Evolutionary conservation across 2,329 filamentous ascomycete species (phyloP), one percentile per base, ranked within the genome.

Genomic region (Penicillium sp.): DNA sequence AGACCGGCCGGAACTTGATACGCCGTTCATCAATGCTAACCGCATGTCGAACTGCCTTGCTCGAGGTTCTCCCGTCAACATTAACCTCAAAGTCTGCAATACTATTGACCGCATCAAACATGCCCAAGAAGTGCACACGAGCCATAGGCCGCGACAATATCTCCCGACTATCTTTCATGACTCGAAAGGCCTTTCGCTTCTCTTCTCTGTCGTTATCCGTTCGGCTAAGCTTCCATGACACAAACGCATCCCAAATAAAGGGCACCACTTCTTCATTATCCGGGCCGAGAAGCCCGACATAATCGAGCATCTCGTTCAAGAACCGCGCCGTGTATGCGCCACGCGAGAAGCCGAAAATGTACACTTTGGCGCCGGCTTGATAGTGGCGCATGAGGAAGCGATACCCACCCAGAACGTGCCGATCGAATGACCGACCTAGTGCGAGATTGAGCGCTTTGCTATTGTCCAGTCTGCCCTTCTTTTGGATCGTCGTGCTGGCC

Each of bases 251-350:
- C 89, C 89, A 93, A 0, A 89, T 89, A 70, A 93, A 93, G 8
- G 82, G 79, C 47, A 91, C 85, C 86, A 93, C 89, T 65, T 93
- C 90, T 69, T 93, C 88, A 66, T 93, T 93, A 6, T 90, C 89
- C 49, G 89, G 86, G 2, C 86, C 87, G 9, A 93, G 77, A 0
- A 93, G 79, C 0, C 90, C 90, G 50, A 93, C 85, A 63, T 90
- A 86, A 66, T 93, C 89, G 9, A 93, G 80, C 89, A 92, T 92
- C 68, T 93, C 89, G 0, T 89, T 89, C 1, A 90, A 74, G 67
- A 90, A 89, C 2, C 87, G 82, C 0, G 87, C 87, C 41, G 88
- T 87, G 66, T 90, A 90, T 1, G 86, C 83, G 25, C 87, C 87
- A 17, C 87, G 82, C 10, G 83, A 86, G 75, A 90, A 90, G 1